These are phyloP conservation scores for Gyromitra esculenta DNA, from an alignment of 2,329 filamentous ascomycete genomes.

Conservation along the genomic window DNA sequence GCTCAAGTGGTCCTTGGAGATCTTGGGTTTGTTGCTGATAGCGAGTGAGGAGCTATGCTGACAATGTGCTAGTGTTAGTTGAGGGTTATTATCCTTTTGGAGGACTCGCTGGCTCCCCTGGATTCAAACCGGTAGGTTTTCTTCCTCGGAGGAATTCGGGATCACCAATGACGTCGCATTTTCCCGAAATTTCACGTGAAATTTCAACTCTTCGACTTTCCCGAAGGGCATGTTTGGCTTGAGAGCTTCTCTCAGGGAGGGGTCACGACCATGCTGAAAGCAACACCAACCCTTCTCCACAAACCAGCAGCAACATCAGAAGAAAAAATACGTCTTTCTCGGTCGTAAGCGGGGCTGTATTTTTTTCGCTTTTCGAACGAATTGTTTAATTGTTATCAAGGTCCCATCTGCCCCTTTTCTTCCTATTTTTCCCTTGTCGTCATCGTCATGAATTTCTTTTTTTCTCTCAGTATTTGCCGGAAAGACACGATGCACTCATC, in stretches of 20 bases:
- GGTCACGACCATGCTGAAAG: background rate
- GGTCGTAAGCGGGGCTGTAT: constrained; percentile 21
- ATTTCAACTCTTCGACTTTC: constrained; percentile 28
- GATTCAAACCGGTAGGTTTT: constrained; percentile 20
- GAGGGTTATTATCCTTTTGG: constrained; percentile 21
- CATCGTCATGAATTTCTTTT: constrained; percentile 33
- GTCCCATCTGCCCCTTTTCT: constrained; percentile 39
- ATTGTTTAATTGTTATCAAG: constrained; percentile 38
- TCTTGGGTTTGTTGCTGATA: constrained; percentile 6
- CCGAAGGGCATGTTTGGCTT: constrained; percentile 23
- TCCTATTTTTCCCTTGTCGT: constrained; percentile 42
- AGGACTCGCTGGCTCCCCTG: constrained; percentile 7
- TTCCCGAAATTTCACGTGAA: constrained; percentile 37
- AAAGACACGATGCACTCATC: constrained; percentile 47
- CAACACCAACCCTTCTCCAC: background rate
- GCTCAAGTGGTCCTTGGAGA: constrained; percentile 2
- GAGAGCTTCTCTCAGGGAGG: constrained; percentile 1
- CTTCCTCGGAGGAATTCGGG: constrained; percentile 34
- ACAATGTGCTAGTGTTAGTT: constrained; percentile 32
- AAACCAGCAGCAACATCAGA: constrained; percentile 4
- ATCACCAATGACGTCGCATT: constrained; percentile 28
- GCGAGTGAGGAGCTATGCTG: constrained; percentile 33
- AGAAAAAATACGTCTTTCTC: constrained; percentile 19
- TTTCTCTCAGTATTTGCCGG: constrained; percentile 35
- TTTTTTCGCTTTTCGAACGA: constrained; percentile 17